Conservation (phyloP, 1,284 basidiomycete species). For the Boletus semigastroideus region DNA sequence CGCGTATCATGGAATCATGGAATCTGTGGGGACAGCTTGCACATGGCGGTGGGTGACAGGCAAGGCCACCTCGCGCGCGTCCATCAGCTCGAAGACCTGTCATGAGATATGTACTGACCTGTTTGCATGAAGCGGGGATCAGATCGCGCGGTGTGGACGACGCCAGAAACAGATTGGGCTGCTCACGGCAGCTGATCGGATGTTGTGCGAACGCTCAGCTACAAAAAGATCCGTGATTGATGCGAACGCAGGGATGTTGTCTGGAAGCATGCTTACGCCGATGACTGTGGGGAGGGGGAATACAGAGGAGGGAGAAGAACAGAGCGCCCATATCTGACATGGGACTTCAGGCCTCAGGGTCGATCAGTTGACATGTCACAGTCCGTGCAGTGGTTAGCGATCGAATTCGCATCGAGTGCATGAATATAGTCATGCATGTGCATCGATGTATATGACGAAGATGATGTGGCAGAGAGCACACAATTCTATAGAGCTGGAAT, state of each 20-base stretch:
- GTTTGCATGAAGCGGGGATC: slow-evolving; percentile 8
- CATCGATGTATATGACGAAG: too few relatives aligned
- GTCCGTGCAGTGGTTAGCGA: not conserved
- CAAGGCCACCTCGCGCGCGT: not conserved
- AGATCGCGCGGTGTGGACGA: slow-evolving; percentile 13
- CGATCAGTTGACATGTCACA: not conserved
- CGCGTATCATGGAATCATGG: not conserved
- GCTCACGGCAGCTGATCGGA: slow-evolving; percentile 8
- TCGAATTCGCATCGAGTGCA: not conserved
- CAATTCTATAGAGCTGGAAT: too few relatives aligned
- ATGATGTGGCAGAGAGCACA: too few relatives aligned
- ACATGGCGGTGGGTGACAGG: not conserved
- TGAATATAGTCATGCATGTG: too few relatives aligned
- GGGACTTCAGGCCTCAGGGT: not conserved
- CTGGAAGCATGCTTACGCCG: not conserved
- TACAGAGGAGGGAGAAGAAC: not conserved
- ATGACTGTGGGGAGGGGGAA: not conserved
- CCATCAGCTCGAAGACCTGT: not conserved
- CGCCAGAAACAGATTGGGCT: not conserved
- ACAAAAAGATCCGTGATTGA: not conserved
- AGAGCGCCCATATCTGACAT: not conserved
- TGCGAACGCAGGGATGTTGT: not conserved
- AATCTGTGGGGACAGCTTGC: not conserved
- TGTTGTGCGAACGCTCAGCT: not conserved
- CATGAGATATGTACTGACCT: not conserved